Evolutionary conservation across 202 grass and related monocot species (phyloP), one percentile per base, ranked within the genome.

Genomic region (Elaeis oleifera): DNA sequence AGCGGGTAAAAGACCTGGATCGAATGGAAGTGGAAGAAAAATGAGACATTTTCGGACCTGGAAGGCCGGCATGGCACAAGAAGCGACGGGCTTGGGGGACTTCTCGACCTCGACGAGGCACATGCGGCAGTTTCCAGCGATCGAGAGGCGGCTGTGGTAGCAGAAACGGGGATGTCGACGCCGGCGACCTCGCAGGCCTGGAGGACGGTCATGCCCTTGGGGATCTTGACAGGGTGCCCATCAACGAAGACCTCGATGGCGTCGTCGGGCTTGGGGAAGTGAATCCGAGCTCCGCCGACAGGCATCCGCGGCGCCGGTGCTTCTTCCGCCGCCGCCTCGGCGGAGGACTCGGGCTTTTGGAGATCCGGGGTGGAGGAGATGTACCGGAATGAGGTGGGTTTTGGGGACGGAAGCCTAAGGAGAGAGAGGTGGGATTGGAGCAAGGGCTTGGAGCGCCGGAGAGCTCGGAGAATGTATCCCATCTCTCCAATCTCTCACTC

Each of bases 21-120:
- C 8, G 36, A 44, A 44, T 14, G 36, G 2, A 31, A 44, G 13
- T 44, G 36, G 8, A 44, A 44, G 36, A 44, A 44, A 44, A 44
- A 14, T 3, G 36, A 44, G 36, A 44, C 11, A 44, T 44, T 44
- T 44, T 11, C 61, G 56, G 23, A 91, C 91, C 94, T 68, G 94
- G 88, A 17, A 99, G 76, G 94, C 94, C 25, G 94, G 94, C 94
- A 99, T 99, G 75, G 94, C 94, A 49, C 94, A 99, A 22, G 94
- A 99, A 3, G 94, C 94, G 5, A 99, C 94, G 62, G 94, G 94
- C 81, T 99, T 99, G 71, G 94, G 94, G 49, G 94, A 99, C 68
- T 99, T 99, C 82, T 99, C 94, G 59, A 99, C 94, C 83, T 99
- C 94, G 36, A 99, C 94, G 49, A 99, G 88, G 73, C 94, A 99